Conservation (phyloP, 768 basidiomycete genomes). For the Guyanaporus albipodus region DNA sequence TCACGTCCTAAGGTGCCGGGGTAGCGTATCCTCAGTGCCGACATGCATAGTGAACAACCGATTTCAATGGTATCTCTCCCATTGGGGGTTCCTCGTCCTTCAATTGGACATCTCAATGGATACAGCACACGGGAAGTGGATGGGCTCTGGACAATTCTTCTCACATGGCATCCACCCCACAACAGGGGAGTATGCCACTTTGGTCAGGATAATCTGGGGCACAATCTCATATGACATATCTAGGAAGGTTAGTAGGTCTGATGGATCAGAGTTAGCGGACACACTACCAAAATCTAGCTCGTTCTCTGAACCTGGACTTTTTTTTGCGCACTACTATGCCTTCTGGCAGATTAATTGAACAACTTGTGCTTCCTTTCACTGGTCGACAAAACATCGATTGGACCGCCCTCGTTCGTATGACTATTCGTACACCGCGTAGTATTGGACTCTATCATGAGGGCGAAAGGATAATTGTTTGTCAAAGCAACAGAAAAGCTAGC, state of each 20-base stretch:
- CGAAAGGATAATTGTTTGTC: constrained; percentile 18
- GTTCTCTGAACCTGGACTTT: constrained; percentile 22
- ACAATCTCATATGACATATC: neutral
- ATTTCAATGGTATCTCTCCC: constrained; percentile 26
- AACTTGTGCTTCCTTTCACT: too few relatives aligned
- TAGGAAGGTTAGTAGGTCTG: constrained; percentile 23
- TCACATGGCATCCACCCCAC: constrained; percentile 23
- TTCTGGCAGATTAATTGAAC: too few relatives aligned
- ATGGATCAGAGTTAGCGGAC: too few relatives aligned
- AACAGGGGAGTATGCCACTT: constrained; percentile 21
- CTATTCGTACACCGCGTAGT: constrained; percentile 25
- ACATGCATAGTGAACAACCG: too few relatives aligned
- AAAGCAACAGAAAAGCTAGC: constrained; percentile 20
- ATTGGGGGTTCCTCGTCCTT: constrained; percentile 36
- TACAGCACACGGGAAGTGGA: constrained; percentile 80
- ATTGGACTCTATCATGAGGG: constrained; percentile 17
- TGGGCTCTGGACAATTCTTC: constrained; percentile 51
- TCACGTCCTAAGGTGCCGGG: too few relatives aligned
- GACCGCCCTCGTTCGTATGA: constrained; percentile 14
- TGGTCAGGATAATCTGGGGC: constrained; percentile 6
- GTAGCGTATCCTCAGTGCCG: too few relatives aligned
- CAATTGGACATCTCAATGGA: constrained; percentile 42
- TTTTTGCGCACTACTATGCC: too few relatives aligned
- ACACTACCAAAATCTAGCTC: constrained; percentile 11
- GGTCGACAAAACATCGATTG: too few relatives aligned